Evolutionary conservation across 495 filamentous ascomycete genomes (phyloP).

Genomic region (Xylaria intraflava): DNA sequence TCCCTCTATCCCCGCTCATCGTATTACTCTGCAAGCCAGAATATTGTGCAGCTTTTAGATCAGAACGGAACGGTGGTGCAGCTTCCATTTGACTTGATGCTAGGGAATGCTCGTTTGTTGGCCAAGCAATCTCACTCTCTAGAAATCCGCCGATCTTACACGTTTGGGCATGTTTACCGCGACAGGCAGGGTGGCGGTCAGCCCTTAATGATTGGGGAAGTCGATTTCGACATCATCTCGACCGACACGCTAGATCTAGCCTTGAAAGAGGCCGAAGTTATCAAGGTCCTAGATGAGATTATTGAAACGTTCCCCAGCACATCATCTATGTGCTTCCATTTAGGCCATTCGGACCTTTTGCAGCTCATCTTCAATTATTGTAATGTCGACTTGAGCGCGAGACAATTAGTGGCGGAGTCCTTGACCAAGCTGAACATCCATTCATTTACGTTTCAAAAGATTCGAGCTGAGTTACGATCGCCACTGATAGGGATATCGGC

Average conservation of each 20-base stretch:
- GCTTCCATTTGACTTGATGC: conserved; percentile 82
- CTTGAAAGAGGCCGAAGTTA: conserved; percentile 85
- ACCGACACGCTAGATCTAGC: conserved; percentile 73
- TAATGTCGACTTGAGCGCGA: conserved; percentile 60
- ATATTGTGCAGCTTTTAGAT: conserved; percentile 72
- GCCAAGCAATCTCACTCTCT: conserved; percentile 56
- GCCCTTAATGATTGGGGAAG: conserved; percentile 76
- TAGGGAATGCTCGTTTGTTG: conserved; percentile 82
- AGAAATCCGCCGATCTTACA: conserved; percentile 68
- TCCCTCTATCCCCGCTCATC: conserved; percentile 73
- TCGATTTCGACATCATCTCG: conserved; percentile 91
- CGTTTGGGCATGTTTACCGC: conserved; percentile 85
- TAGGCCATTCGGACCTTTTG: conserved; percentile 84
- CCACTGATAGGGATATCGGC: conserved; percentile 75
- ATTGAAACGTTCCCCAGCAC: conserved; percentile 73
- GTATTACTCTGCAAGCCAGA: conserved; percentile 59
- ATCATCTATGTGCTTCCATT: conserved; percentile 77
- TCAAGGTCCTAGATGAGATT: conserved; percentile 92
- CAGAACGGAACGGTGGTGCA: conserved; percentile 78
- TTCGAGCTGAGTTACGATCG: conserved; percentile 73
- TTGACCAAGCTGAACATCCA: conserved; percentile 84
- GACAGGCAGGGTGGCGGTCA: conserved; percentile 67
- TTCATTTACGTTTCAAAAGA: conserved; percentile 76
- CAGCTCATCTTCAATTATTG: conserved; percentile 84
- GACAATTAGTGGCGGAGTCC: conserved; percentile 69